Base-by-base conservation (phyloP, 345 rosid genomes). In the Syzygium aqueum region DNA sequence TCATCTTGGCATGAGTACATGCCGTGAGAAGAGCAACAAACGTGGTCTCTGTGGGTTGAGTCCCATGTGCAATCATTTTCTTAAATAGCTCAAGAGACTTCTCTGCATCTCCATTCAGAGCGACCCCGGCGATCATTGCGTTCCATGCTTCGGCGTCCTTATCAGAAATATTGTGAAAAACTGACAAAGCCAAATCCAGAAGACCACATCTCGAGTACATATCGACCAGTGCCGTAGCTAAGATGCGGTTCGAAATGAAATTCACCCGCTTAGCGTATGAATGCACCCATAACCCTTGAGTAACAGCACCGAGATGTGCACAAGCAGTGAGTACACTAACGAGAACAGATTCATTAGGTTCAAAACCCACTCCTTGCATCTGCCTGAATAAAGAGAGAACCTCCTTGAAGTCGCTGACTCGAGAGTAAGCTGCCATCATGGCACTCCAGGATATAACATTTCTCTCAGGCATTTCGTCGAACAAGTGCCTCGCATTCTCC, bases 141-240 rank as follows among this genome's bases (percentile, higher is more conserved):
- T 91, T 90, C 92, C 91, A 90, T 33, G 92, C 92, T 78, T 87
- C 88, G 10, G 88, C 87, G 51, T 91, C 92, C 85, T 88, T 90
- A 28, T 37, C 65, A 63, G 85, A 59, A 28, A 91, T 91, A 19
- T 83, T 86, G 51, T 90, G 53, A 65, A 89, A 91, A 77, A 91
- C 90, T 5, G 90, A 87, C 52, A 88, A 56, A 57, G 90, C 91
- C 85, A 89, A 59, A 13, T 84, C 89, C 40, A 85, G 67, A 50
- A 61, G 84, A 84, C 92, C 92, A 49, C 88, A 91, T 86, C 87
- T 91, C 27, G 91, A 88, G 56, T 88, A 91, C 92, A 89, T 91
- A 87, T 91, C 92, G 46, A 91, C 89, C 56, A 91, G 84, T 16
- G 91, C 91, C 23, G 92, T 91, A 5, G 90, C 92, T 84, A 89